Percentiles rank a stretch among this genome's conserved stretches.
These are phyloP conservation scores for Paxillus ammoniavirescens DNA, from an alignment of 768 basidiomycete species.

Conservation along the genomic window DNA sequence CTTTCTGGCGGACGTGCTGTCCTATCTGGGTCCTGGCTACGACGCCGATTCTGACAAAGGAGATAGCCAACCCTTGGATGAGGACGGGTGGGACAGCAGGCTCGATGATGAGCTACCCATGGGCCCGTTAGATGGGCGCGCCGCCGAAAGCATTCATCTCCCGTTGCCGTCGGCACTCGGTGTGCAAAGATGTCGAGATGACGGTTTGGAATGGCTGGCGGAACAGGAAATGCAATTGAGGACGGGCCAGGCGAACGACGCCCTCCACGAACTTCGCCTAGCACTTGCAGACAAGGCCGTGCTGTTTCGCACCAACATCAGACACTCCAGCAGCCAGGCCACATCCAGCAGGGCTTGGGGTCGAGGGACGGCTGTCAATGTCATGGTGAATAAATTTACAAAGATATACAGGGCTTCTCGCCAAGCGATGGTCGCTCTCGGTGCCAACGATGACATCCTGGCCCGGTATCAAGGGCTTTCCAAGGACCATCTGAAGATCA, in stretches of 20 bases:
- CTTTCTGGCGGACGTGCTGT: not conserved
- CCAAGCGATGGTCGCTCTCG: not conserved
- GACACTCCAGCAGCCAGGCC: not conserved
- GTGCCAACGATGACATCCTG: not conserved
- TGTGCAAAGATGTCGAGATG: too few relatives aligned
- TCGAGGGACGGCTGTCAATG: not conserved
- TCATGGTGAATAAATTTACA: not conserved
- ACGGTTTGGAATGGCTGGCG: too few relatives aligned
- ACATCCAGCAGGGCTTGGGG: not conserved
- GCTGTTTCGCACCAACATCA: not conserved
- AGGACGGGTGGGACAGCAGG: too few relatives aligned
- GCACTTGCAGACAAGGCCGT: not conserved
- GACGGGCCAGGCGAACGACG: too few relatives aligned
- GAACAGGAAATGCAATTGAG: too few relatives aligned
- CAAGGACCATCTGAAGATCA: not conserved
- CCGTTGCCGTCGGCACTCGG: too few relatives aligned
- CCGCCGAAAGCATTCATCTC: too few relatives aligned
- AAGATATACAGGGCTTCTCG: not conserved
- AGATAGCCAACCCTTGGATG: too few relatives aligned
- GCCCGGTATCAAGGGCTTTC: not conserved
- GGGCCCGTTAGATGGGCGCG: too few relatives aligned
- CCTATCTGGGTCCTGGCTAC: not conserved
- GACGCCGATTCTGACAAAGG: too few relatives aligned
- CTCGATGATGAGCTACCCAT: too few relatives aligned
- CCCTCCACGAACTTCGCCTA: too few relatives aligned